These are phyloP conservation scores for Penicillium polonicum DNA, from an alignment of 2,329 filamentous ascomycete genomes.

Conservation along the genomic window DNA sequence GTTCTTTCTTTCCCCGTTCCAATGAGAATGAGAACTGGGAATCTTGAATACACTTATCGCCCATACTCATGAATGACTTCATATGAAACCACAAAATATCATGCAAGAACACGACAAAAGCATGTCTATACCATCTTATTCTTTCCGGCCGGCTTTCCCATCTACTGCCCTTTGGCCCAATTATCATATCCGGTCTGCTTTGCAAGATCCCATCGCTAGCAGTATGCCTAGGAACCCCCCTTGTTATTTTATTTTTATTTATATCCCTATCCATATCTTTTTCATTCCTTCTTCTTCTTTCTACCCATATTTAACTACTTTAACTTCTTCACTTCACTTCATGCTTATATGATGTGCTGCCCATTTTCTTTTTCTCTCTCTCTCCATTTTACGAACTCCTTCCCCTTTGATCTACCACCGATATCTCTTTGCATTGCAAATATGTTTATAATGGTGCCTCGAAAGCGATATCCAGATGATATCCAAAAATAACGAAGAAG, in stretches of 20 bases:
- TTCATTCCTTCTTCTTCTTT: too few relatives aligned
- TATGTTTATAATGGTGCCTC: not conserved
- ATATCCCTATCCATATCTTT: too few relatives aligned
- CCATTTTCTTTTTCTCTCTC: not conserved
- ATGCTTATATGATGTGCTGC: not conserved
- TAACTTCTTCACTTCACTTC: too few relatives aligned
- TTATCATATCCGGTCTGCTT: not conserved
- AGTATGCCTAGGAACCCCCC: not conserved
- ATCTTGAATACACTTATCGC: not conserved
- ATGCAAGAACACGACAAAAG: not conserved
- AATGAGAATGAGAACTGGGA: conserved; percentile 31
- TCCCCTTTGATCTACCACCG: not conserved
- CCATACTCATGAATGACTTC: not conserved
- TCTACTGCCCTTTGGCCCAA: not conserved
- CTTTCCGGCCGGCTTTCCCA: not conserved
- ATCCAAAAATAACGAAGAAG: not conserved
- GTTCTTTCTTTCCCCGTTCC: conserved; percentile 38
- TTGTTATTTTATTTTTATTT: not conserved
- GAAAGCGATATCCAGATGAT: not conserved
- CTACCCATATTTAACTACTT: not conserved
- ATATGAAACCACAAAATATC: not conserved
- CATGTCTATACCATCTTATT: not conserved
- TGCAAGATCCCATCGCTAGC: not conserved
- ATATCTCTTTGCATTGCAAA: not conserved
- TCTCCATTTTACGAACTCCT: not conserved